Evolutionary conservation across 495 filamentous ascomycete genomes (phyloP).

Genomic region (Penicillium desertorum): DNA sequence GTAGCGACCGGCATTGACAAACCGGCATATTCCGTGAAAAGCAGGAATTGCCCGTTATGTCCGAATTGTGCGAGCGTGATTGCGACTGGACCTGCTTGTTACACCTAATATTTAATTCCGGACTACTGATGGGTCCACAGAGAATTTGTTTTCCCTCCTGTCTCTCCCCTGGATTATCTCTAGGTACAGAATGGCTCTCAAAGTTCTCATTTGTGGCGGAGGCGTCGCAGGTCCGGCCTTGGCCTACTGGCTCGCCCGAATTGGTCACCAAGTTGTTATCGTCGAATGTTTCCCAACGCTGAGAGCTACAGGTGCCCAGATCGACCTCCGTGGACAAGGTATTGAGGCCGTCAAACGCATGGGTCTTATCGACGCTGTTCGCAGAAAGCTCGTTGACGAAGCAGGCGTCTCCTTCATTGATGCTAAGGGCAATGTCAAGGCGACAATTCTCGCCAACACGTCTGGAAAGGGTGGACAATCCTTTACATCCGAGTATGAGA

Average conservation of each 20-base stretch:
- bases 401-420: slow-evolving; percentile 38
- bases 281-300: slow-evolving; percentile 43
- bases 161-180: background rate
- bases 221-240: slow-evolving; percentile 35
- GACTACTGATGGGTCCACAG: background rate
- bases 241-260: slow-evolving; percentile 39
- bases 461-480: slow-evolving; percentile 32
- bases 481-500: slow-evolving; percentile 48
- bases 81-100: background rate
- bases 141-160: background rate
- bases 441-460: slow-evolving; percentile 33
- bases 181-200: slow-evolving; percentile 17
- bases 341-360: slow-evolving; percentile 40
- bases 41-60: background rate
- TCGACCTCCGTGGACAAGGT: slow-evolving; percentile 44
- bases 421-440: slow-evolving; percentile 23
- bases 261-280: slow-evolving; percentile 37
- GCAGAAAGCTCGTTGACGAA: slow-evolving; percentile 34
- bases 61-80: background rate
- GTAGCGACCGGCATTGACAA: background rate
- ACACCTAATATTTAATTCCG: background rate
- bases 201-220: slow-evolving; percentile 47
- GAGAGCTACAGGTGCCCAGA: slow-evolving; percentile 35
- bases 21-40: background rate
- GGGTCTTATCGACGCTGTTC: slow-evolving; percentile 39